Evolutionary conservation across 2,329 filamentous ascomycete species (phyloP).

Genomic region (Dryadomyces quercivorus): DNA sequence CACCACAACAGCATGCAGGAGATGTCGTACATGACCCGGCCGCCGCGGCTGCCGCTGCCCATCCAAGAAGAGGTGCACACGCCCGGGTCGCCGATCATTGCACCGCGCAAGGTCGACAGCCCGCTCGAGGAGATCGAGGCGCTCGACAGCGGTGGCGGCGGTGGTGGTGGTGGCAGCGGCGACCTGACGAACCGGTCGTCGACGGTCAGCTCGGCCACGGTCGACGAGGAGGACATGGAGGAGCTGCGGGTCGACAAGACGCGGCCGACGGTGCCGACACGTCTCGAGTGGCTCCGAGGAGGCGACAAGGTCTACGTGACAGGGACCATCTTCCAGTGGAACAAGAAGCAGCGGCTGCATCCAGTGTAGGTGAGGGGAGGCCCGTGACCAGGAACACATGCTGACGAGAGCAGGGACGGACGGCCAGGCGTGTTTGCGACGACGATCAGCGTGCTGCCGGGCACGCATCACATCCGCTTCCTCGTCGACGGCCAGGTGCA

Average conservation of each 20-base stretch:
- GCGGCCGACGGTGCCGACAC: conserved; percentile 68
- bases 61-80: conserved; percentile 87
- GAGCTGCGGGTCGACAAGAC: conserved; percentile 62
- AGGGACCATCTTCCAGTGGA: conserved; percentile 95
- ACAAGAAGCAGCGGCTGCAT: conserved; percentile 80
- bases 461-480: conserved; percentile 94
- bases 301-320: conserved; percentile 93
- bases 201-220: conserved; percentile 46
- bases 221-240: conserved; percentile 53
- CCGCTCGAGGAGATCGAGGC: conserved; percentile 39
- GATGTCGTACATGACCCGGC: conserved; percentile 54
- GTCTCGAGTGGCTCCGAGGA: conserved; percentile 71
- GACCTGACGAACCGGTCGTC: conserved; percentile 43
- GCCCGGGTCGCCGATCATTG: conserved; percentile 80
- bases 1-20: conserved; percentile 48
- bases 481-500: conserved; percentile 90
- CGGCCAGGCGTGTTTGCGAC: conserved; percentile 58
- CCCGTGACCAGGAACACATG: neutral
- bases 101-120: conserved; percentile 49
- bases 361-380: conserved; percentile 54
- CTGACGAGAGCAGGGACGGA: conserved; percentile 29
- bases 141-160: conserved; percentile 25
- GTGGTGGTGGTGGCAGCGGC: no score
- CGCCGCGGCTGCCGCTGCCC: conserved; percentile 79
- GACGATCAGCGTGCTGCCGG: conserved; percentile 72